These are phyloP conservation scores for Plantago major DNA, from an alignment of 257 asterid genomes.

Conservation along the genomic window DNA sequence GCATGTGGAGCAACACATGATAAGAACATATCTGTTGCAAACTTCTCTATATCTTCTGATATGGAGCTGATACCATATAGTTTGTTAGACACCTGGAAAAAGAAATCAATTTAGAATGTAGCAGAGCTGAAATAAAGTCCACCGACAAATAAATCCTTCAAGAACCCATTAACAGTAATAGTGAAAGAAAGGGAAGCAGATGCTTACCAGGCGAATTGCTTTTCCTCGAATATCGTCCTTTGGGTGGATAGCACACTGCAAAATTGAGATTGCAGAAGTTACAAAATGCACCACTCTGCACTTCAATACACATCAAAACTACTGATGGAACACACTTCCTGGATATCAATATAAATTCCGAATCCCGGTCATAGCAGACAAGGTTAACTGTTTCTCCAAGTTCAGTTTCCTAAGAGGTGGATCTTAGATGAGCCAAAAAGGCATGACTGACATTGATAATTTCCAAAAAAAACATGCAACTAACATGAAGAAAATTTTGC, in stretches of 20 bases:
- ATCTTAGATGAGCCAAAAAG: slow-evolving; percentile 5
- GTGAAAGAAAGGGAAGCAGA: slow-evolving; percentile 4
- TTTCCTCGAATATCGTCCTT: slow-evolving; percentile 86
- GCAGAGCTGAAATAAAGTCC: slow-evolving; percentile 20
- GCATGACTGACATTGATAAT: no score
- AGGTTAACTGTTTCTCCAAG: slow-evolving; percentile 5
- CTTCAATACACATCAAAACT: slow-evolving; percentile 16
- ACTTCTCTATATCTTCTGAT: slow-evolving; percentile 76
- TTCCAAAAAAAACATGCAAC: slow-evolving; percentile 1
- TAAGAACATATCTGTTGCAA: slow-evolving; percentile 72
- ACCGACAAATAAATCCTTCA: neutral
- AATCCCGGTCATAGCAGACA: neutral
- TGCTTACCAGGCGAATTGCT: slow-evolving; percentile 84
- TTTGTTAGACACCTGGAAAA: slow-evolving; percentile 81
- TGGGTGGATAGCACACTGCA: slow-evolving; percentile 87
- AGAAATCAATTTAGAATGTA: slow-evolving; percentile 20
- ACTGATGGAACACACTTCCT: slow-evolving; percentile 4
- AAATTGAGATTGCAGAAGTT: slow-evolving; percentile 27
- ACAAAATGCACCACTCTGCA: slow-evolving; percentile 14
- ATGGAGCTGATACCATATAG: slow-evolving; percentile 56
- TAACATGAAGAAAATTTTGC: no score
- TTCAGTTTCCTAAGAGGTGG: slow-evolving; percentile 7
- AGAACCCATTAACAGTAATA: neutral
- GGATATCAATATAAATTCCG: no score
- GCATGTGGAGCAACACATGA: slow-evolving; percentile 56